Conservation (phyloP, 345 rosid genomes). For the Theobroma cacao region DNA sequence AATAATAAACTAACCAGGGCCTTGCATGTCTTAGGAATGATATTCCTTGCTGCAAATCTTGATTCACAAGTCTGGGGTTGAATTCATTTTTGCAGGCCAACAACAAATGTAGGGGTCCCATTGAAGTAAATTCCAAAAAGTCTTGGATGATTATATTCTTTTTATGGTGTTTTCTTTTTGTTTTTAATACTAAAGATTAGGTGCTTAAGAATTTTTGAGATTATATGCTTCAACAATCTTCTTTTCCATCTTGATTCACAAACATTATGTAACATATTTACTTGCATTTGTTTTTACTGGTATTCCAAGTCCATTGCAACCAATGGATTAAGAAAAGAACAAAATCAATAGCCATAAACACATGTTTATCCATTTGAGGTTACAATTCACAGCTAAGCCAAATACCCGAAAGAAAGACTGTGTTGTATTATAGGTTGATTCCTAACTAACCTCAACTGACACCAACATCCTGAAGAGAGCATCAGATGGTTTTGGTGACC, state of each 20-base stretch:
- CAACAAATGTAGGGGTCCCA: slow-evolving; percentile 14
- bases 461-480: slow-evolving; percentile 22
- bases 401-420: not conserved
- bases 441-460: slow-evolving; percentile 33
- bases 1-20: not conserved
- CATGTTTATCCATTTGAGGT: not conserved
- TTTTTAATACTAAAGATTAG: not conserved
- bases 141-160: slow-evolving; percentile 4
- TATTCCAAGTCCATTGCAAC: not conserved
- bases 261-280: too few relatives aligned
- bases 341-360: too few relatives aligned
- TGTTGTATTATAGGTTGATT: slow-evolving; percentile 15
- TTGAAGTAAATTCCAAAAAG: slow-evolving; percentile 8
- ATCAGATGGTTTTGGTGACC: slow-evolving; percentile 37
- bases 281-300: not conserved
- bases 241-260: not conserved
- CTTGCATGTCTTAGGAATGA: slow-evolving; percentile 15
- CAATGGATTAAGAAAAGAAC: not conserved
- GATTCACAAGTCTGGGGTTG: slow-evolving; percentile 16
- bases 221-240: not conserved
- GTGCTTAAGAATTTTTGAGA: not conserved
- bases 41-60: slow-evolving; percentile 13
- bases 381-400: not conserved
- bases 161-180: not conserved
- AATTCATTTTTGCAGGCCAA: slow-evolving; percentile 22